A percentile compares a stretch with the other conserved stretches of the same genome.
These are phyloP conservation scores for Tolypocladium album DNA, from an alignment of 2,329 filamentous ascomycete species.

Conservation along the genomic window DNA sequence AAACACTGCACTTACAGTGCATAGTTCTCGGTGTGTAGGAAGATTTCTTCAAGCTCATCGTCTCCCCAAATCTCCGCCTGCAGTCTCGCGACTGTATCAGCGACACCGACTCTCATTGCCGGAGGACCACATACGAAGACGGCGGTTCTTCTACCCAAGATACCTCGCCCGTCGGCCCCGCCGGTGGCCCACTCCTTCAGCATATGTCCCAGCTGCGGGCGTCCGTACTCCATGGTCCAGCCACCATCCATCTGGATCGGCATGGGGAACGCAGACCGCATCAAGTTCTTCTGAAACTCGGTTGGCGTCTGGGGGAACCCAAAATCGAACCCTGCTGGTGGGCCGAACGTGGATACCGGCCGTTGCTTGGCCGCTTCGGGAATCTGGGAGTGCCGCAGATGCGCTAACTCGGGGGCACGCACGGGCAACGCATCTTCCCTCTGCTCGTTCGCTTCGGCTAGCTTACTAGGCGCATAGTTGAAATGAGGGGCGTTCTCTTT, in stretches of 20 bases:
- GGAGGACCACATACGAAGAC: slow-evolving; percentile 91
- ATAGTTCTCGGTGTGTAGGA: slow-evolving; percentile 92
- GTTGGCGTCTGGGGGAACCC: slow-evolving; percentile 78
- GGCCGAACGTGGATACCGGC: slow-evolving; percentile 46
- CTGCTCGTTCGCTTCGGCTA: slow-evolving; percentile 9
- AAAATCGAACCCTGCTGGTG: slow-evolving; percentile 59
- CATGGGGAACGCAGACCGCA: slow-evolving; percentile 78
- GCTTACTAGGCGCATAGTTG: slow-evolving; percentile 40
- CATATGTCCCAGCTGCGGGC: slow-evolving; percentile 81
- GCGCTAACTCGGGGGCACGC: slow-evolving; percentile 43
- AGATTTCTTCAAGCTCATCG: slow-evolving; percentile 75
- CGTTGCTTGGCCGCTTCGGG: slow-evolving; percentile 21
- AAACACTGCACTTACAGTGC: slow-evolving; percentile 44
- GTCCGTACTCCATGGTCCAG: slow-evolving; percentile 87
- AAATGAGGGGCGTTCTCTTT: slow-evolving; percentile 45
- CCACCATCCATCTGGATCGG: slow-evolving; percentile 61
- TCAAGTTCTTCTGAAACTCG: slow-evolving; percentile 78
- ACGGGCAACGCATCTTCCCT: slow-evolving; percentile 17
- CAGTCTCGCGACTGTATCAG: slow-evolving; percentile 71
- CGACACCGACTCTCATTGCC: slow-evolving; percentile 77
- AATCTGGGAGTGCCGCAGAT: slow-evolving; percentile 39
- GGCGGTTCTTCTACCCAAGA: slow-evolving; percentile 70
- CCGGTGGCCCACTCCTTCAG: slow-evolving; percentile 70
- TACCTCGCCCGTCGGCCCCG: slow-evolving; percentile 52
- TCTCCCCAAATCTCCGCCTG: slow-evolving; percentile 78